phyloP scores from a whole-genome alignment of 768 basidiomycete species.

The Leccinum subgranulosum region DNA sequence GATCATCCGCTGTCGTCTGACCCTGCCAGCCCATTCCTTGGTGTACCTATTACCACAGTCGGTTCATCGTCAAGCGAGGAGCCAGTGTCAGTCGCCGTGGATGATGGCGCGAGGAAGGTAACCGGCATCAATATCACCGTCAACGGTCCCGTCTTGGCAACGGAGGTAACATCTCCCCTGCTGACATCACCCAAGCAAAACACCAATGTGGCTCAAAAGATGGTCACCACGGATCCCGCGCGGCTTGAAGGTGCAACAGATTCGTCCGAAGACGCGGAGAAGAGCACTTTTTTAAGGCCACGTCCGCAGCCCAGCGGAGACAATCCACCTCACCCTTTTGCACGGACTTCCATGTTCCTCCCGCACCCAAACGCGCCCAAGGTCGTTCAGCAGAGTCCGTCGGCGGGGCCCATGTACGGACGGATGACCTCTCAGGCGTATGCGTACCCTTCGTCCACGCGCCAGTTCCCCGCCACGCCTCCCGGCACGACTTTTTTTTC shows the following conservation, averaged over 20 bases:
- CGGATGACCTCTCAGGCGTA: constrained; percentile 28
- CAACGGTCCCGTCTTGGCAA: constrained; percentile 5
- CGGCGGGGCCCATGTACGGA: constrained; percentile 59
- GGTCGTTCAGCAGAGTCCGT: constrained; percentile 11
- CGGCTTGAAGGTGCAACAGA: neutral
- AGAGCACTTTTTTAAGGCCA: constrained; percentile 24
- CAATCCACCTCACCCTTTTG: constrained; percentile 22
- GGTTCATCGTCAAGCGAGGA: neutral
- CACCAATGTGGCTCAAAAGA: constrained; percentile 7
- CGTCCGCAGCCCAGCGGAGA: constrained; percentile 18
- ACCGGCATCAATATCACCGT: constrained; percentile 7
- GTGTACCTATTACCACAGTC: neutral
- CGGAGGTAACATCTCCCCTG: constrained; percentile 10
- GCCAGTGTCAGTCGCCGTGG: constrained; percentile 11
- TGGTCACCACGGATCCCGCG: constrained; percentile 17
- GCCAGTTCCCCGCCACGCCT: constrained; percentile 1
- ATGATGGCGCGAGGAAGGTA: constrained; percentile 13
- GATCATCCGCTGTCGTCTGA: constrained; percentile 2
- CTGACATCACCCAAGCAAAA: constrained; percentile 8
- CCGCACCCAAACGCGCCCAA: constrained; percentile 58
- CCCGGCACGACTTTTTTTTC: constrained; percentile 31
- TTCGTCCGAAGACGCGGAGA: constrained; percentile 6
- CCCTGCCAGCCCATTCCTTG: neutral
- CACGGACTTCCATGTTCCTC: constrained; percentile 44
- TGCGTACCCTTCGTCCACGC: neutral